Evolutionary conservation across 495 filamentous ascomycete genomes (phyloP).

Genomic region (Neurospora sp.): DNA sequence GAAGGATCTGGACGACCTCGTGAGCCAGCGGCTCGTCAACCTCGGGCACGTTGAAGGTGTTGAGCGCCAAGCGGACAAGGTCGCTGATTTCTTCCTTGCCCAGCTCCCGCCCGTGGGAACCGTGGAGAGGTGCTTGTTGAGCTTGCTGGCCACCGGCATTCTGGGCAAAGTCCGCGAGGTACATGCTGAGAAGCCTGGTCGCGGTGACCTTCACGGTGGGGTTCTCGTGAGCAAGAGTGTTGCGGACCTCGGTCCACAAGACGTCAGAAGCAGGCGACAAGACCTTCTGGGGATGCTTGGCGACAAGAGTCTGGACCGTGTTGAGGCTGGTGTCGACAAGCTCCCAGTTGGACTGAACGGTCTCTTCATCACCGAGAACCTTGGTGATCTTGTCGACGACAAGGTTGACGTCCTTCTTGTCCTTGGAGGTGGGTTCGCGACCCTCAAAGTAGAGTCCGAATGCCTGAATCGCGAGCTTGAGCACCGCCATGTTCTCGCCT

Average conservation of each 20-base stretch:
- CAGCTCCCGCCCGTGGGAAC: conserved; percentile 63
- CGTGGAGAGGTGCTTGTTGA: conserved; percentile 49
- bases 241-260: conserved; percentile 58
- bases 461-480: conserved; percentile 63
- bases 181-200: conserved; percentile 62
- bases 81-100: conserved; percentile 52
- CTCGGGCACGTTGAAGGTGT: conserved; percentile 54
- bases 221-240: conserved; percentile 63
- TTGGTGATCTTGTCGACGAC: conserved; percentile 32
- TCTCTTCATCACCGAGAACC: conserved; percentile 39
- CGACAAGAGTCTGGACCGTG: conserved; percentile 55
- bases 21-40: conserved; percentile 56
- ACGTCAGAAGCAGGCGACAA: conserved; percentile 44
- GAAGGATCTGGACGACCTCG: conserved; percentile 64
- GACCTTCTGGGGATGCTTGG: conserved; percentile 50
- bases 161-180: conserved; percentile 68
- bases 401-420: conserved; percentile 50
- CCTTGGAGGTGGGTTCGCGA: conserved; percentile 41
- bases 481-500: conserved; percentile 55
- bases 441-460: conserved; percentile 77
- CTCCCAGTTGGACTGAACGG: conserved; percentile 54
- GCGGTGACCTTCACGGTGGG: conserved; percentile 67
- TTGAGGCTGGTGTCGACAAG: conserved; percentile 67
- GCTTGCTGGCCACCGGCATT: conserved; percentile 41
- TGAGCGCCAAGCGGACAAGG: conserved; percentile 52